Base-by-base conservation (phyloP, 805 yeast species). In the Lachancea waltii region DNA sequence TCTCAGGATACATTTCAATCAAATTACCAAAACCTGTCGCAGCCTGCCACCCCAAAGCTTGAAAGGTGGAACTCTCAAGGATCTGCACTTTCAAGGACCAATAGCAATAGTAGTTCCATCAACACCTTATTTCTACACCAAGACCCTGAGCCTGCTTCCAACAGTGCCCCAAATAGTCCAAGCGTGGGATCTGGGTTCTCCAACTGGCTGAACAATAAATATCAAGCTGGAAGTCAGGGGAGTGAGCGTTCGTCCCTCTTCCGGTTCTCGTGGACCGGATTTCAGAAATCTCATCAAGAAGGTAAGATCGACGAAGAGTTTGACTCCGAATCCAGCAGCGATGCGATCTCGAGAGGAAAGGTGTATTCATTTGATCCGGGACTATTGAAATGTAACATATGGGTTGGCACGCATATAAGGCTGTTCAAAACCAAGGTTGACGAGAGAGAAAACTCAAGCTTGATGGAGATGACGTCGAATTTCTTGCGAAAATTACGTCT, bases 151-250 rank as follows among this genome's bases (percentile, higher is more conserved):
- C 38, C 77, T 83, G 5, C 63, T 55, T 18, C 69, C 67, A 9
- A 81, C 81, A 4, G 85, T 3, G 77, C 79, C 84, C 73, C 84
- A 0, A 49, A 53, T 13, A 72, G 65, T 35, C 77, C 81, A 1
- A 69, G 67, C 31, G 72, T 74, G 11, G 79, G 80, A 44, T 58
- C 67, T 22, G 75, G 79, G 0, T 58, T 60, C 25, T 70, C 71
- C 43, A 67, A 73, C 3, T 69, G 79, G 3, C 51, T 79, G 28
- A 62, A 64, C 21, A 53, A 65, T 32, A 64, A 74, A 0, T 76
- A 85, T 84, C 70, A 76, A 14, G 84, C 84, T 1, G 44, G 65
- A 55, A 42, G 80, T 84, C 47, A 55, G 62, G 4, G 85, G 95
- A 95, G 70, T 74, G 27, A 63, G 15, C 30, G 41, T 3, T 36